Conservation (phyloP, 352 stramenopile species). For the Pythium sp. region DNA sequence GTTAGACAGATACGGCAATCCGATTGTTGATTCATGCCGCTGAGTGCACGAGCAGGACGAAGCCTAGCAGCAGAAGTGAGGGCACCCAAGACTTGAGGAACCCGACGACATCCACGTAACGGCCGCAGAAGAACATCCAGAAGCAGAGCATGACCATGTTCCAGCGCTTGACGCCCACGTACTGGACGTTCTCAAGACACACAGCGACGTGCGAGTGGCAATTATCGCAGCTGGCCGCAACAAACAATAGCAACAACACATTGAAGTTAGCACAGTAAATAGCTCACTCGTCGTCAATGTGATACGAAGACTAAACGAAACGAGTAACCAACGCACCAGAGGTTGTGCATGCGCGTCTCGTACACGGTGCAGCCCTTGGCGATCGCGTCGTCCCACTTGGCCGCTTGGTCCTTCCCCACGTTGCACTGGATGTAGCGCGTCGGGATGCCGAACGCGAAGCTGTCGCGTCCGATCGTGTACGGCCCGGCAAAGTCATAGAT, state of each 20-base stretch:
- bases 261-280: too few relatives aligned
- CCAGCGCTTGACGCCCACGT: conserved; percentile 55
- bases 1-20: neutral
- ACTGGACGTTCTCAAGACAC: conserved; percentile 64
- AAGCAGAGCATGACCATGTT: conserved; percentile 84
- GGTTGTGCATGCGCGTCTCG: conserved; percentile 93
- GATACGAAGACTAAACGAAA: too few relatives aligned
- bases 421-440: conserved; percentile 88
- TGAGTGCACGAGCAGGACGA: conserved; percentile 26
- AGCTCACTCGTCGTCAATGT: too few relatives aligned
- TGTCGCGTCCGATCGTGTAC: conserved; percentile 89
- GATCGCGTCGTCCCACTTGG: conserved; percentile 91
- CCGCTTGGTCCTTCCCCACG: conserved; percentile 38
- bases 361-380: conserved; percentile 90
- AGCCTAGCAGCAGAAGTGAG: conserved; percentile 21
- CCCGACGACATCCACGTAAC: conserved; percentile 41
- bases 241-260: neutral
- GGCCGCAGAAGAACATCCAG: conserved; percentile 74
- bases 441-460: conserved; percentile 86
- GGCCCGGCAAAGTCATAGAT: conserved; percentile 96
- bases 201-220: conserved; percentile 96
- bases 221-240: conserved; percentile 87
- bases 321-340: conserved; percentile 50
- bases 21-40: conserved; percentile 21
- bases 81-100: conserved; percentile 44